phyloP scores from a whole-genome alignment of 2,329 filamentous ascomycete species.

The Ophiosphaerella korrae region DNA sequence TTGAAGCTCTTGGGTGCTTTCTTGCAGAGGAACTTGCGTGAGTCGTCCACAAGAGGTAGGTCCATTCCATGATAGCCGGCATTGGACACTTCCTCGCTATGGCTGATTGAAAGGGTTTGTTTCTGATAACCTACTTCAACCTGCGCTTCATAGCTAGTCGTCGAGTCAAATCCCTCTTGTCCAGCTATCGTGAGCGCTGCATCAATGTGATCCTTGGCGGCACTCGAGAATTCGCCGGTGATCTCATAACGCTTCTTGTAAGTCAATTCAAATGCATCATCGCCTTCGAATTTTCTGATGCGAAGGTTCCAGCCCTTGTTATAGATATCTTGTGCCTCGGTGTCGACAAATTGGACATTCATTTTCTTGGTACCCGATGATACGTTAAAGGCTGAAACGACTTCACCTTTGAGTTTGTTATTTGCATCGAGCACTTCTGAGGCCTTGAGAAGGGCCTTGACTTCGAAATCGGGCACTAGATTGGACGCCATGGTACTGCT shows the following conservation, averaged over 20 bases:
- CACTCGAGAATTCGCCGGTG: conserved; percentile 13
- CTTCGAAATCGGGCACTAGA: conserved; percentile 3
- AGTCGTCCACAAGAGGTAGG: conserved; percentile 20
- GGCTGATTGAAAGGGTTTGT: conserved; percentile 46
- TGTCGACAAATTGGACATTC: conserved; percentile 49
- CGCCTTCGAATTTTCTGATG: conserved; percentile 45
- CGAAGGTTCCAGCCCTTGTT: conserved; percentile 45
- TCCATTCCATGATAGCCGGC: conserved; percentile 30
- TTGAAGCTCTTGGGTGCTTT: conserved; percentile 2
- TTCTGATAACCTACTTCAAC: conserved; percentile 46
- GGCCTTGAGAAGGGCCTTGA: conserved; percentile 38
- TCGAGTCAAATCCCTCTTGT: conserved; percentile 42
- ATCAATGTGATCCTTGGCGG: conserved; percentile 30
- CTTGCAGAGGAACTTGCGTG: conserved; percentile 1
- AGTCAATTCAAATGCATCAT: conserved; percentile 45
- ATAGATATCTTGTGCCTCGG: conserved; percentile 37
- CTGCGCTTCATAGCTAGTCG: conserved; percentile 43
- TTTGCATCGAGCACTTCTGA: conserved; percentile 36
- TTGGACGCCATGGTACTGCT: no score
- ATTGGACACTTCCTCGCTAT: conserved; percentile 31
- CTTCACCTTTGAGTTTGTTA: conserved; percentile 35
- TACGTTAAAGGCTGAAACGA: conserved; percentile 33
- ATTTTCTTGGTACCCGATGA: conserved; percentile 39
- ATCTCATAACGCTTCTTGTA: conserved; percentile 47
- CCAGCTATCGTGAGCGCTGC: conserved; percentile 38